phyloP scores from a whole-genome alignment of 805 yeast genomes.

The Lipomyces chichibuensis region DNA sequence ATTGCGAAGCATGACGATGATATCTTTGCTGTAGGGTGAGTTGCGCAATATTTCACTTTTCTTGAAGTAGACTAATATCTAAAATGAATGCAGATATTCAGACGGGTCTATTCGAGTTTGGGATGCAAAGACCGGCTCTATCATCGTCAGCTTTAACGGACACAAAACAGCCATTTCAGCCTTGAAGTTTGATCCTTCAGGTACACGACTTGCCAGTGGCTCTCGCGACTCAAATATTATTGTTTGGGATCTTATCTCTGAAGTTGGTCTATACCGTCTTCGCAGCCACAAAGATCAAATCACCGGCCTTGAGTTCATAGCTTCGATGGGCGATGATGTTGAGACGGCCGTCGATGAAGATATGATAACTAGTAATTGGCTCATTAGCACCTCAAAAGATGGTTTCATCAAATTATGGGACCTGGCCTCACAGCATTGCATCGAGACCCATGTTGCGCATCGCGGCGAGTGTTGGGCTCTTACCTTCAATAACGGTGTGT shows the following conservation, averaged over 20 bases:
- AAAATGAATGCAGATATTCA: conserved; percentile 48
- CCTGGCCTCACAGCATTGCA: conserved; percentile 79
- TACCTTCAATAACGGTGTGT: conserved; percentile 52
- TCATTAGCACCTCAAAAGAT: conserved; percentile 80
- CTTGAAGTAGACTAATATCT: background rate
- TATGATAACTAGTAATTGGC: conserved; percentile 56
- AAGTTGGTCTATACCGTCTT: conserved; percentile 82
- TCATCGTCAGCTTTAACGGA: conserved; percentile 83
- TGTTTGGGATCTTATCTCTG: conserved; percentile 94
- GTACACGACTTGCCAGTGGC: conserved; percentile 85
- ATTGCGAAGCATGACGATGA: conserved; percentile 69
- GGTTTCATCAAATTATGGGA: conserved; percentile 95
- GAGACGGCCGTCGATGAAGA: conserved; percentile 25
- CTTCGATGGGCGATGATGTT: conserved; percentile 37
- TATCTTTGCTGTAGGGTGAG: conserved; percentile 70
- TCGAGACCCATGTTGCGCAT: conserved; percentile 94
- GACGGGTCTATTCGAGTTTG: conserved; percentile 91
- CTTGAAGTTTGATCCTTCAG: conserved; percentile 72
- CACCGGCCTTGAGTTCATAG: conserved; percentile 67
- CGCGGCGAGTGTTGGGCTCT: conserved; percentile 92
- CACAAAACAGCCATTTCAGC: conserved; percentile 79
- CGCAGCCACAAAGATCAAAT: conserved; percentile 89
- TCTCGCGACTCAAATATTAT: conserved; percentile 81
- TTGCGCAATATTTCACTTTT: background rate
- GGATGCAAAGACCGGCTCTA: conserved; percentile 82